Evolutionary conservation across 495 filamentous ascomycete genomes (phyloP).

Genomic region (Annulohypoxylon stygium): DNA sequence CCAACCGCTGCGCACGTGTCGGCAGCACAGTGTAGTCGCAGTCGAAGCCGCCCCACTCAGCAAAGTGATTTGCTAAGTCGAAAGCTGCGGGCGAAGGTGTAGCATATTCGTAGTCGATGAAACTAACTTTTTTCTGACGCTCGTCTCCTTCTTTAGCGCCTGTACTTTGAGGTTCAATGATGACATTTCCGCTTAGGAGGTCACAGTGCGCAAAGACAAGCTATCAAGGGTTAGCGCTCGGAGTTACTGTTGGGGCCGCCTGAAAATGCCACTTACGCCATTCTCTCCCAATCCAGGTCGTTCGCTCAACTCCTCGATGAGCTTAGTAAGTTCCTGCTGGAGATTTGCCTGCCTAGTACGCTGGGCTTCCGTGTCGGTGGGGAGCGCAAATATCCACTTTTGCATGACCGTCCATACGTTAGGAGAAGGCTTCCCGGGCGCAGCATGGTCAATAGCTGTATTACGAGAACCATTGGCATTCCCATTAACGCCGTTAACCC

Average conservation of each 20-base stretch:
- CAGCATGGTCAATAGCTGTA: constrained; percentile 66
- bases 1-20: constrained; percentile 78
- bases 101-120: constrained; percentile 99
- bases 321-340: constrained; percentile 78
- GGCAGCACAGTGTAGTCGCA: constrained; percentile 91
- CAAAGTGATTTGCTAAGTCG: constrained; percentile 98
- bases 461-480: constrained; percentile 48
- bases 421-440: constrained; percentile 73
- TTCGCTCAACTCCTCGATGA: constrained; percentile 77
- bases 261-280: constrained; percentile 68
- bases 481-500: constrained; percentile 11
- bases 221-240: constrained; percentile 59
- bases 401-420: constrained; percentile 95
- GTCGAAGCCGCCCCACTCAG: constrained; percentile 97
- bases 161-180: constrained; percentile 65
- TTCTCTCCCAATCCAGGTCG: constrained; percentile 77
- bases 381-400: constrained; percentile 93
- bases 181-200: constrained; percentile 94
- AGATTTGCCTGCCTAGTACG: constrained; percentile 72
- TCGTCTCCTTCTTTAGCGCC: constrained; percentile 40
- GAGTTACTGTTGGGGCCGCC: neutral
- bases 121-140: constrained; percentile 70
- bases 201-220: constrained; percentile 96
- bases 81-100: constrained; percentile 96
- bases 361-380: constrained; percentile 75